A percentile compares a stretch with the other conserved stretches of the same genome.
Evolutionary conservation across 1,284 basidiomycete genomes (phyloP).

Genomic region (Cryptococcus neoformans): DNA sequence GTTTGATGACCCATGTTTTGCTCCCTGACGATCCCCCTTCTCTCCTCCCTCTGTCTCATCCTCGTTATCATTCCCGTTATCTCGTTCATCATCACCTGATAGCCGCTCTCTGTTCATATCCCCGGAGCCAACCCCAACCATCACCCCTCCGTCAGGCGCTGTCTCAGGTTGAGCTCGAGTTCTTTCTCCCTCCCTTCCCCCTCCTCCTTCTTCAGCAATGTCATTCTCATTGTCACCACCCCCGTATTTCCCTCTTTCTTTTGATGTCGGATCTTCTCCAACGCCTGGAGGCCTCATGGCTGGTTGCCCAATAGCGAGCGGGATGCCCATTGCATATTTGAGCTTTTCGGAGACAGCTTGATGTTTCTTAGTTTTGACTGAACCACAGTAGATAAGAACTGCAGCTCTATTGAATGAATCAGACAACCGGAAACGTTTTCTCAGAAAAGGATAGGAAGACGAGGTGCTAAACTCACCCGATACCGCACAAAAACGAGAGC

Average conservation of each 20-base stretch:
- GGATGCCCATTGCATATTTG: slow-evolving; percentile 60
- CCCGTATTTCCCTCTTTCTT: background rate
- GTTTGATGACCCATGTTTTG: too few species aligned
- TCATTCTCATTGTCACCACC: background rate
- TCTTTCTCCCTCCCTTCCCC: background rate
- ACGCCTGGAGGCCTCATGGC: background rate
- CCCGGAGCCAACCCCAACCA: background rate
- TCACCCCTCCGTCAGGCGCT: background rate
- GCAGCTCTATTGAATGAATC: slow-evolving; percentile 54
- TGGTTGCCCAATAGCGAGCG: slow-evolving; percentile 19
- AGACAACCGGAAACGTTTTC: background rate
- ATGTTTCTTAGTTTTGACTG: slow-evolving; percentile 71
- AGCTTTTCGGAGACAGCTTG: slow-evolving; percentile 68
- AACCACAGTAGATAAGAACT: slow-evolving; percentile 73
- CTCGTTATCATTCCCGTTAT: background rate
- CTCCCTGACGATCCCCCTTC: background rate
- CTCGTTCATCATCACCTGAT: background rate
- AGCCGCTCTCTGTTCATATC: background rate
- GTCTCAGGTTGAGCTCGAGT: too few species aligned
- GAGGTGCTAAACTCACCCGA: slow-evolving; percentile 43
- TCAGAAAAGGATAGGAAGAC: background rate
- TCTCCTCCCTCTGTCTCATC: background rate
- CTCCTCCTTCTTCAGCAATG: background rate
- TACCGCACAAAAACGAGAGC: slow-evolving; percentile 72
- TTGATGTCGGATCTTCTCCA: background rate